phyloP scores from a whole-genome alignment of 441 rosid genomes.

The Gossypium trilobum region DNA sequence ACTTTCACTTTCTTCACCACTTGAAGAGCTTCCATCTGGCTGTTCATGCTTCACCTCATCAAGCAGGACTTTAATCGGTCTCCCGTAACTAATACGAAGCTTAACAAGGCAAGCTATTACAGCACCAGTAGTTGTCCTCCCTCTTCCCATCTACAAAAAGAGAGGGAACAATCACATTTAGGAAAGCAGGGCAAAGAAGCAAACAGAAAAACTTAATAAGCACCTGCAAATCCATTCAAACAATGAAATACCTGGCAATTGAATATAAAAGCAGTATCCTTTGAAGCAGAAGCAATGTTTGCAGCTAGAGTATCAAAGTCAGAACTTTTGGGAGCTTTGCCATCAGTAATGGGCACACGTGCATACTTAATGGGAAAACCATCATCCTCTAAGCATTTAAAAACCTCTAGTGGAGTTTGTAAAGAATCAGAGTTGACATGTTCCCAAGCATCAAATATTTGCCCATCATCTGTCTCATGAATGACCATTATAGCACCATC shows the following conservation, averaged over 20 bases:
- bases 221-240: constrained; percentile 1
- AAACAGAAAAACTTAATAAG: constrained; percentile 3
- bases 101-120: constrained; percentile 97
- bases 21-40: constrained; percentile 73
- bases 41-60: constrained; percentile 57
- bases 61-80: constrained; percentile 64
- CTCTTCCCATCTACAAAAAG: constrained; percentile 85
- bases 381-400: constrained; percentile 69
- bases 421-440: constrained; percentile 65
- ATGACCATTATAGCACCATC: constrained; percentile 95
- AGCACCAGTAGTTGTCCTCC: constrained; percentile 98
- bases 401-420: constrained; percentile 98
- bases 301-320: constrained; percentile 72
- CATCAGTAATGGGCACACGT: constrained; percentile 97
- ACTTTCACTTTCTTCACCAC: constrained; percentile 83
- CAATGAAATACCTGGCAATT: constrained; percentile 77
- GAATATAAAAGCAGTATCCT: constrained; percentile 90
- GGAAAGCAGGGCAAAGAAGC: constrained; percentile 6
- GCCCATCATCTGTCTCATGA: constrained; percentile 81
- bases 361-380: constrained; percentile 89
- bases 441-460: constrained; percentile 94
- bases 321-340: constrained; percentile 99
- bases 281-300: constrained; percentile 82
- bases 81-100: constrained; percentile 76
- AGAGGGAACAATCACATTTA: constrained; percentile 17